phyloP scores from a whole-genome alignment of 495 filamentous ascomycete genomes.

The Neurospora sp. region DNA sequence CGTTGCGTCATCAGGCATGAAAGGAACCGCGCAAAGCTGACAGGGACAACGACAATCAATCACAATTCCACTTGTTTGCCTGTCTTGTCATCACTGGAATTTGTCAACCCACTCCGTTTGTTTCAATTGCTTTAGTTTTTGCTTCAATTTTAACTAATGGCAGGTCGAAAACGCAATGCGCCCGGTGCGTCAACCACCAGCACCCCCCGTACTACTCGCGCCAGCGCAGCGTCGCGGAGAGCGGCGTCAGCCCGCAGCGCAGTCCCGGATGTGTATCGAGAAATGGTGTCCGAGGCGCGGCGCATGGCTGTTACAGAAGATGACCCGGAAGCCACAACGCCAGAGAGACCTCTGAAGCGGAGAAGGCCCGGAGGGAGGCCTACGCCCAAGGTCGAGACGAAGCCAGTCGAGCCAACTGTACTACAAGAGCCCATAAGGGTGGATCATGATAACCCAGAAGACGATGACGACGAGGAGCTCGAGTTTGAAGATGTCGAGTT shows the following conservation, averaged over 20 bases:
- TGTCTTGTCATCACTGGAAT: not conserved
- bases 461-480: conserved; percentile 22
- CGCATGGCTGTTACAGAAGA: not conserved
- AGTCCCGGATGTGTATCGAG: conserved; percentile 11
- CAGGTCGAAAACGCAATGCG: conserved; percentile 16
- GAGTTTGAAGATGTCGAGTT: conserved; percentile 30
- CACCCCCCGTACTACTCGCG: conserved; percentile 7
- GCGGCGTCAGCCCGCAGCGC: not conserved
- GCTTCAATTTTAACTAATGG: conserved; percentile 3
- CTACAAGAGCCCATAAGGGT: not conserved
- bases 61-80: not conserved
- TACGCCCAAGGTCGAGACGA: conserved; percentile 3
- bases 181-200: not conserved
- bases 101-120: not conserved
- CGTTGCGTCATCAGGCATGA: not conserved
- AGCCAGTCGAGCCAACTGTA: conserved; percentile 3
- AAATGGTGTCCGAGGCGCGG: conserved; percentile 11
- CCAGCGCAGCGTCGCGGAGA: conserved; percentile 3
- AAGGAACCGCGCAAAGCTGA: not conserved
- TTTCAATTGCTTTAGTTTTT: not conserved
- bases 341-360: conserved; percentile 29
- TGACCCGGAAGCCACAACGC: not conserved
- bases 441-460: conserved; percentile 14
- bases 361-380: conserved; percentile 31
- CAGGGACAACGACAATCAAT: not conserved